These are phyloP conservation scores for Huntiella omanensis DNA, from an alignment of 2,329 filamentous ascomycete genomes.

Conservation along the genomic window DNA sequence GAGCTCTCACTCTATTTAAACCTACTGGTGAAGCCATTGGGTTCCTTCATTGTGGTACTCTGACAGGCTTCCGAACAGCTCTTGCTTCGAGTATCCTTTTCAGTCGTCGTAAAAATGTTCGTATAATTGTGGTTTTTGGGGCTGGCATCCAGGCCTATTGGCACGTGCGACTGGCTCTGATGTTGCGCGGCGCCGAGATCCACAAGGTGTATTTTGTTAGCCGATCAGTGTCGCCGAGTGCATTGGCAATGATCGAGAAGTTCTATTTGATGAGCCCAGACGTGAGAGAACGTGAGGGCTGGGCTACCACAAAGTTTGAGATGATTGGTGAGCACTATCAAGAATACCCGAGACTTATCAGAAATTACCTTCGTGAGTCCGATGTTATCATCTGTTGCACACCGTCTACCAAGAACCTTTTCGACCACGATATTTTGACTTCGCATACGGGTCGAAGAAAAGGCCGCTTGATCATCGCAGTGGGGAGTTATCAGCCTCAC, in stretches of 20 bases:
- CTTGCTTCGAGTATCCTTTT: constrained; percentile 51
- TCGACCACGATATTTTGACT: constrained; percentile 54
- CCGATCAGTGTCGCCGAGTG: constrained; percentile 43
- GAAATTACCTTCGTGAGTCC: constrained; percentile 49
- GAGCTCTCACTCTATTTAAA: constrained; percentile 50
- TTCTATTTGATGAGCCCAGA: constrained; percentile 25
- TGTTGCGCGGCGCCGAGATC: constrained; percentile 52
- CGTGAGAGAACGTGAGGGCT: constrained; percentile 39
- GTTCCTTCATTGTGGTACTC: constrained; percentile 51
- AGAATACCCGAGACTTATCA: constrained; percentile 46
- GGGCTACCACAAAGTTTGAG: constrained; percentile 47
- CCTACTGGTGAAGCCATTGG: constrained; percentile 43
- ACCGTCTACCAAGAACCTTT: constrained; percentile 54
- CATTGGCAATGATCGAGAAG: constrained; percentile 29
- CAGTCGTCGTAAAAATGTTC: constrained; percentile 45
- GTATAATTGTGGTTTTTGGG: constrained; percentile 68
- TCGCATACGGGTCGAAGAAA: constrained; percentile 50
- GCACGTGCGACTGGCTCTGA: constrained; percentile 71
- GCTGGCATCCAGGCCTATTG: constrained; percentile 83
- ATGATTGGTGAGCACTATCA: constrained; percentile 50
- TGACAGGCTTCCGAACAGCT: constrained; percentile 68
- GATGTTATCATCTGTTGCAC: constrained; percentile 85
- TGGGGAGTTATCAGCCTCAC: constrained; percentile 48
- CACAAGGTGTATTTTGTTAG: constrained; percentile 71
- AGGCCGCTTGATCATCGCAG: constrained; percentile 51